Conservation (phyloP, 73 alveolate genomes). For the Paramecium bursaria region DNA sequence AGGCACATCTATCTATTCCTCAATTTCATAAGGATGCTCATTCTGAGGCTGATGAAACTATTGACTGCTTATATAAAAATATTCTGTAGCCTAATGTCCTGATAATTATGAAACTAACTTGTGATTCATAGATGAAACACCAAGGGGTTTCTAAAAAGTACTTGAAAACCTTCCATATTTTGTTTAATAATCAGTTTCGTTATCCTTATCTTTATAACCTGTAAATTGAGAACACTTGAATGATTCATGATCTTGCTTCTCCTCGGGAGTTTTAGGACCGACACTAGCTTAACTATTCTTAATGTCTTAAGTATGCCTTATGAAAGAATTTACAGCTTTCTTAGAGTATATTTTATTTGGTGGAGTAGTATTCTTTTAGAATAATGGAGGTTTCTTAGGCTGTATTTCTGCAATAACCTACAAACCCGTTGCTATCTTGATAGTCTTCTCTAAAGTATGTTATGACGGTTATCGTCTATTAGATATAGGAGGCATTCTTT, state of each 20-base stretch:
- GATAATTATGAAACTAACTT: conserved; percentile 13
- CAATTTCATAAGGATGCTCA: conserved; percentile 8
- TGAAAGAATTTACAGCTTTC: conserved; percentile 15
- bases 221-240: no score
- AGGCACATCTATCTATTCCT: conserved; percentile 42
- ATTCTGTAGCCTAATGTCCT: background rate
- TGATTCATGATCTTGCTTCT: no score
- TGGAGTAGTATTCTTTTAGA: background rate
- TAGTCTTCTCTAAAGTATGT: conserved; percentile 9
- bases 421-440: conserved; percentile 35
- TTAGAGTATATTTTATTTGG: background rate
- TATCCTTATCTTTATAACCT: background rate
- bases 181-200: conserved; percentile 15
- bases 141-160: conserved; percentile 14
- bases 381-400: background rate
- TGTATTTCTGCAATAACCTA: conserved; percentile 10
- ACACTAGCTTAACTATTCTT: conserved; percentile 8
- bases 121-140: conserved; percentile 8
- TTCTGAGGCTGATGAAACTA: background rate
- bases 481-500: background rate
- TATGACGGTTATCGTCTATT: background rate
- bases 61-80: conserved; percentile 13
- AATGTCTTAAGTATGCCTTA: conserved; percentile 20
- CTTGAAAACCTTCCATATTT: conserved; percentile 41
- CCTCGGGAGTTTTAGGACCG: background rate